Evolutionary conservation across 257 asterid genomes (phyloP), one percentile per base, ranked within the genome.

Genomic region (Paulownia fortunei): DNA sequence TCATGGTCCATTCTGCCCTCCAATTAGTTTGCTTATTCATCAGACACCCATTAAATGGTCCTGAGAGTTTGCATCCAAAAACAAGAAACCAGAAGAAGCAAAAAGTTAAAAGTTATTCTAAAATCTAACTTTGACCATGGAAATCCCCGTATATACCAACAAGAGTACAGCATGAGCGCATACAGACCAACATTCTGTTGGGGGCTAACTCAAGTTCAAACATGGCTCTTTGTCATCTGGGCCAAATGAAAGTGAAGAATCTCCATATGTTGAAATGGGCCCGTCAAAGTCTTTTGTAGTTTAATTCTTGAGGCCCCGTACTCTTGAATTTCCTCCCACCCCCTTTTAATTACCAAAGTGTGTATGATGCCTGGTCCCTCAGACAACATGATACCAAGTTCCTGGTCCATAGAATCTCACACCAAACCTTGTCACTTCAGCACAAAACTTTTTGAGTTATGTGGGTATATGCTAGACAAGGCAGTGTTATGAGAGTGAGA

Each of bases 381-480:
- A 77, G 87, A 84, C 86, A 84, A 78, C 72, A 75, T 67, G 23
- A 79, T 83, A 55, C 65, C 72, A 37, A 62, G 55, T 37, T 51
- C 23, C 81, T 63, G 77, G 77, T 71, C 63, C 47, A 58, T 18
- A 59, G 56, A 54, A 78, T 79, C 78, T 62, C 67, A 55, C 65
- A 79, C 80, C 78, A 46, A 77, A 65, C 13, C 46, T 66, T 82
- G 84, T 75, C 81, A 69, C 47, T 74, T 80, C 84, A 61, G 65
- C 75, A 27, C 58, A 12, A 19, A 46, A 5, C 47, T 47, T 34
- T 74, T 44, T 27, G 70, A 26, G 54, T 54, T 23, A 41, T 84
- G 82, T 81, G 86, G 83, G 89, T 82, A 76, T 74, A 73, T 82
- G 81, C 55, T 51, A 36, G 83, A 76, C 86, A 87, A 46, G 70